These are phyloP conservation scores for Taphrina flavorubra DNA, from an alignment of 1,139 yeast species.

Conservation along the genomic window DNA sequence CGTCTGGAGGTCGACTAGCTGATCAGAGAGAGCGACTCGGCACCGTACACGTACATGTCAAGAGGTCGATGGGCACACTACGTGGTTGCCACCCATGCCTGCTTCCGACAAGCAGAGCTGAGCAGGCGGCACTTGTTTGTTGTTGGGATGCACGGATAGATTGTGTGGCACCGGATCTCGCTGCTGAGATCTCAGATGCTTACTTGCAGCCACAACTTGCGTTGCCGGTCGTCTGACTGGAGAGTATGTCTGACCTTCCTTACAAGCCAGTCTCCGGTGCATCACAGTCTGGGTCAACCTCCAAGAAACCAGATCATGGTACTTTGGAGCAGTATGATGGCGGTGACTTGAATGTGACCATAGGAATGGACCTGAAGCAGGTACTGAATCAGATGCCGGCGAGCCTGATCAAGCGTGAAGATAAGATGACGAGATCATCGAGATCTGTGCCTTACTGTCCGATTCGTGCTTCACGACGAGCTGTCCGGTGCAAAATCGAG, in stretches of 20 bases:
- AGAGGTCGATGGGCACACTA: too few relatives aligned
- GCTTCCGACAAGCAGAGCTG: neutral
- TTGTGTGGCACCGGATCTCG: constrained; percentile 5
- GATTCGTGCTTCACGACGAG: constrained; percentile 4
- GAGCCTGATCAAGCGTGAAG: neutral
- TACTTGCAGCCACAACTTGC: neutral
- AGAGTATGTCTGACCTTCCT: neutral
- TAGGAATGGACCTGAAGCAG: neutral
- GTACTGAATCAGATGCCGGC: neutral
- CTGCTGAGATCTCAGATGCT: neutral
- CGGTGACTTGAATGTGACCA: neutral
- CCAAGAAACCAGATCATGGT: neutral
- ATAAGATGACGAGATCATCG: neutral
- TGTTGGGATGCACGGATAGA: neutral
- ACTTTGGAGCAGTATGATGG: neutral
- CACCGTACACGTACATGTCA: too few relatives aligned
- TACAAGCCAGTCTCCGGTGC: too few relatives aligned
- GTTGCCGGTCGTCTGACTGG: neutral
- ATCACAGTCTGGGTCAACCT: neutral
- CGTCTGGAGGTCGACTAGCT: too few relatives aligned
- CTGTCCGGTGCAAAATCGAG: constrained; percentile 8
- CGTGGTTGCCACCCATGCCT: constrained; percentile 5
- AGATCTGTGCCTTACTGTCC: constrained; percentile 2
- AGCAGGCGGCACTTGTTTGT: neutral
- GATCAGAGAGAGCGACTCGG: too few relatives aligned